Conservation (phyloP, 2,329 filamentous ascomycete species). For the Colletotrichum limetticola region DNA sequence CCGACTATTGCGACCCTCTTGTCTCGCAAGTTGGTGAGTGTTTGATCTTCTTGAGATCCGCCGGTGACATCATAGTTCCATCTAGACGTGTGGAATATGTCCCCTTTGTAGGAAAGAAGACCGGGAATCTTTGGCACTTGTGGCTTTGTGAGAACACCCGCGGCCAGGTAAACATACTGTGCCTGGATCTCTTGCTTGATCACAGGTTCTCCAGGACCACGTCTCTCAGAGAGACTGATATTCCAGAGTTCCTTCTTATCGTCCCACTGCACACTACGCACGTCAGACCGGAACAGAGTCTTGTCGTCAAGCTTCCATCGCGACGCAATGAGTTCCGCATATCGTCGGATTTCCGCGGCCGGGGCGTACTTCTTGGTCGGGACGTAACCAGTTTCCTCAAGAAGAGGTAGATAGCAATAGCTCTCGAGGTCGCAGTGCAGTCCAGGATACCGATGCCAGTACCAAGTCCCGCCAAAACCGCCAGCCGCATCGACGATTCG, state of each 20-base stretch:
- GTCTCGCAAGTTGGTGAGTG: slow-evolving; percentile 54
- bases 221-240: slow-evolving; percentile 36
- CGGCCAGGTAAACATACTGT: slow-evolving; percentile 35
- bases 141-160: slow-evolving; percentile 36
- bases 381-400: slow-evolving; percentile 70
- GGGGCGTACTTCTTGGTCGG: slow-evolving; percentile 60
- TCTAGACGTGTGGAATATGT: slow-evolving; percentile 55
- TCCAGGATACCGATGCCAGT: slow-evolving; percentile 62
- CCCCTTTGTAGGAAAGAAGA: slow-evolving; percentile 51
- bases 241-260: slow-evolving; percentile 39
- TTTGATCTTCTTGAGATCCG: slow-evolving; percentile 50
- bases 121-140: slow-evolving; percentile 54
- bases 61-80: slow-evolving; percentile 58
- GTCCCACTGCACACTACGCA: slow-evolving; percentile 56
- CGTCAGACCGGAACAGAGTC: slow-evolving; percentile 53
- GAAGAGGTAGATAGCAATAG: slow-evolving; percentile 68
- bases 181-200: not conserved
- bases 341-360: slow-evolving; percentile 63
- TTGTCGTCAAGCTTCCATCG: slow-evolving; percentile 52
- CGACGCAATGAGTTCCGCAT: slow-evolving; percentile 53
- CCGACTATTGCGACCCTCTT: slow-evolving; percentile 60
- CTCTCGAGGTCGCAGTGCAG: slow-evolving; percentile 68
- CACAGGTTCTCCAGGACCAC: slow-evolving; percentile 37
- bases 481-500: slow-evolving; percentile 53
- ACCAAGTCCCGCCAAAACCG: slow-evolving; percentile 62